phyloP scores from a whole-genome alignment of 2,329 filamentous ascomycete genomes.

The Alternaria conjuncta region DNA sequence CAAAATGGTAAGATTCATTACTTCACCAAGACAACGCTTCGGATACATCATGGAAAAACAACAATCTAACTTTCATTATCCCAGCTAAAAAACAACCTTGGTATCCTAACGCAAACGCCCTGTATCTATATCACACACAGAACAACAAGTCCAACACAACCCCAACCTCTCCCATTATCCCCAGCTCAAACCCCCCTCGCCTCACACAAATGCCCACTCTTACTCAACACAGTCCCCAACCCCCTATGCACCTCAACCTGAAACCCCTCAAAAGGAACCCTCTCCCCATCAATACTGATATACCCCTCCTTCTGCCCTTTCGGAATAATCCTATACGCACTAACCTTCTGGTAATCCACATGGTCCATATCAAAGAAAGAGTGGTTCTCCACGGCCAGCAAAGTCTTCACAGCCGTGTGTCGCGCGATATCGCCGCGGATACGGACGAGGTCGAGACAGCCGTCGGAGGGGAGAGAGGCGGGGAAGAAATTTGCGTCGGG shows the following conservation, averaged over 20 bases:
- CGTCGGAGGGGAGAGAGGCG: conserved; percentile 81
- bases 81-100: background rate
- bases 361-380: conserved; percentile 80
- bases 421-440: conserved; percentile 78
- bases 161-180: background rate
- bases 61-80: background rate
- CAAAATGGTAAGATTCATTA: too few species aligned
- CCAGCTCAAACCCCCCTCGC: conserved; percentile 46
- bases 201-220: conserved; percentile 74
- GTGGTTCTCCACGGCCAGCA: conserved; percentile 74
- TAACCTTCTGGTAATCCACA: conserved; percentile 82
- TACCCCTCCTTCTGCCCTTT: conserved; percentile 68
- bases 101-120: background rate
- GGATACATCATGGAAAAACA: too few species aligned
- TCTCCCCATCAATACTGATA: conserved; percentile 94
- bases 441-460: conserved; percentile 82
- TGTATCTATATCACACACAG: background rate
- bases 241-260: conserved; percentile 88
- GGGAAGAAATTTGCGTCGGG: conserved; percentile 87
- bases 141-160: too few species aligned
- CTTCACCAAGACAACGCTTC: too few species aligned
- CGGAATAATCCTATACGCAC: conserved; percentile 85
- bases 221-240: conserved; percentile 84
- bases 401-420: conserved; percentile 69
- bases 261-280: conserved; percentile 83